These are phyloP conservation scores for Podospora anserina DNA, from an alignment of 495 filamentous ascomycete genomes.

Conservation along the genomic window DNA sequence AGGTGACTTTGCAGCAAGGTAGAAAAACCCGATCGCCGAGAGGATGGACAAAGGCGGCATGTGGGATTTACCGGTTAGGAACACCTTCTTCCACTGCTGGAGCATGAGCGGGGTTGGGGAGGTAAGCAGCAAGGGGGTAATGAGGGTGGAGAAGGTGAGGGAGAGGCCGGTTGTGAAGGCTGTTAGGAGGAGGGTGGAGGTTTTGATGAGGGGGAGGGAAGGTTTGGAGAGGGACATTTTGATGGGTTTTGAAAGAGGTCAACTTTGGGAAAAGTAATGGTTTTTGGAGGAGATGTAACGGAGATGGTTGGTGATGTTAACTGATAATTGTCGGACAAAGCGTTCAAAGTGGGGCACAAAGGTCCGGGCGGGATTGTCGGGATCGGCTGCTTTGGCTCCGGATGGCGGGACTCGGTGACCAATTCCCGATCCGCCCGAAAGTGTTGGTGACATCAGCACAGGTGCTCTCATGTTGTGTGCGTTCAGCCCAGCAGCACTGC, in stretches of 20 bases:
- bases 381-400: not conserved
- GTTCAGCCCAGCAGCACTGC: not conserved
- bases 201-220: slow-evolving; percentile 44
- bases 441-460: not conserved
- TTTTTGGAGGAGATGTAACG: too few relatives aligned
- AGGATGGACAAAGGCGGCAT: slow-evolving; percentile 35
- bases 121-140: slow-evolving; percentile 51
- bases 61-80: slow-evolving; percentile 31
- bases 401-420: not conserved
- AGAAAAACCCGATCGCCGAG: slow-evolving; percentile 39
- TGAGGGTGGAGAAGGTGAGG: slow-evolving; percentile 40
- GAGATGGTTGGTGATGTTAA: too few relatives aligned
- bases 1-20: slow-evolving; percentile 34
- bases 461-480: too few relatives aligned
- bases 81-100: slow-evolving; percentile 46
- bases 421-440: not conserved
- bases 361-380: not conserved
- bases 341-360: not conserved
- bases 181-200: slow-evolving; percentile 47
- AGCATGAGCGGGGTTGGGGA: slow-evolving; percentile 52
- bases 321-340: not conserved
- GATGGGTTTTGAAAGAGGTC: not conserved
- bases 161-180: slow-evolving; percentile 42
- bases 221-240: slow-evolving; percentile 1
- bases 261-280: too few relatives aligned